Conservation (phyloP, 805 yeast genomes). For the Ogataea kodamae region DNA sequence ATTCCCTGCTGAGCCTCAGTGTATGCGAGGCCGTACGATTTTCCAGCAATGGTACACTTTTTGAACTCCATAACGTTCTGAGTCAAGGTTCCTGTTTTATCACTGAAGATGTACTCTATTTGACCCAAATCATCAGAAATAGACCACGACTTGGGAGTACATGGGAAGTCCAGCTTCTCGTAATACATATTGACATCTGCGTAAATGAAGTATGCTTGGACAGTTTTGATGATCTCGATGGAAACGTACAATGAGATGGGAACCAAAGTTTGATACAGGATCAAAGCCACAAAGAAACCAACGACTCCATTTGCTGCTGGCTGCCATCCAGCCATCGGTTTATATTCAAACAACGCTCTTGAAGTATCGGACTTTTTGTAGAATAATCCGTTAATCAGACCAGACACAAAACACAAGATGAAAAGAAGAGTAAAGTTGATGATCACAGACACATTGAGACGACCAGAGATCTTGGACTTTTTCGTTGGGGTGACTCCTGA, state of each 20-base stretch:
- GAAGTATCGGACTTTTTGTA: constrained; percentile 45
- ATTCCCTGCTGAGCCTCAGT: constrained; percentile 76
- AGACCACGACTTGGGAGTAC: constrained; percentile 80
- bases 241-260: constrained; percentile 79
- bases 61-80: constrained; percentile 82
- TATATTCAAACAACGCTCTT: constrained; percentile 55
- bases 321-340: constrained; percentile 50
- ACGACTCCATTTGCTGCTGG: constrained; percentile 65
- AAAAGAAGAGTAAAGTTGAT: constrained; percentile 61
- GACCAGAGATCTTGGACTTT: constrained; percentile 59
- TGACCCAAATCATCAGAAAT: constrained; percentile 83
- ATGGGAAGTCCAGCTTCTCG: constrained; percentile 64
- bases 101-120: constrained; percentile 76
- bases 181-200: constrained; percentile 70
- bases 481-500: constrained; percentile 78
- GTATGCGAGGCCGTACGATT: constrained; percentile 68
- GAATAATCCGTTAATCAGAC: constrained; percentile 64
- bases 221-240: constrained; percentile 73
- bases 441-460: constrained; percentile 63
- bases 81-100: constrained; percentile 80
- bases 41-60: constrained; percentile 68
- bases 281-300: constrained; percentile 67
- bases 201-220: constrained; percentile 72
- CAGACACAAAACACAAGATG: constrained; percentile 64
- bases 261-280: constrained; percentile 71